Conservation (phyloP, 2,329 filamentous ascomycete species). For the Aspergillus cejpii region DNA sequence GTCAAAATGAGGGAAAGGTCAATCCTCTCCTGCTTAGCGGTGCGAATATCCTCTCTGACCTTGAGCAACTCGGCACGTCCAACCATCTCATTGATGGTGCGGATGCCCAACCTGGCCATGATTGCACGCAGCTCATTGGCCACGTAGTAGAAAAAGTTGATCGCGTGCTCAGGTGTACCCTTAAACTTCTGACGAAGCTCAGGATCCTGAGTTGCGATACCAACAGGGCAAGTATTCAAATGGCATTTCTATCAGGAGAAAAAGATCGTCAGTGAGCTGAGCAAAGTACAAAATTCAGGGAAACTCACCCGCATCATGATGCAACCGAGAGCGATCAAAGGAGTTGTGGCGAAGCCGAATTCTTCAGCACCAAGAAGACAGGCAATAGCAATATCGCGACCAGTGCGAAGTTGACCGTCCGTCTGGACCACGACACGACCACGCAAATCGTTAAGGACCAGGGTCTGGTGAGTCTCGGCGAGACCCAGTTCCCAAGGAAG, state of each 20-base stretch:
- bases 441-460: constrained; percentile 91
- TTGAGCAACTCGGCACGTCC: constrained; percentile 80
- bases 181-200: constrained; percentile 88
- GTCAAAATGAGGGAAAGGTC: constrained; percentile 89
- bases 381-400: constrained; percentile 87
- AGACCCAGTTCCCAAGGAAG: constrained; percentile 95
- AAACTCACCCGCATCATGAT: constrained; percentile 67
- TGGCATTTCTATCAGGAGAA: constrained; percentile 22
- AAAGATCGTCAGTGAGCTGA: constrained; percentile 10
- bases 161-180: constrained; percentile 89
- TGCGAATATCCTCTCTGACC: constrained; percentile 81
- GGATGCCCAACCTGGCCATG: constrained; percentile 92
- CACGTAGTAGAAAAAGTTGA: constrained; percentile 98
- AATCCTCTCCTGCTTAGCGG: constrained; percentile 84
- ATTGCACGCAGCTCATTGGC: constrained; percentile 93
- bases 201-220: constrained; percentile 94
- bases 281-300: background rate
- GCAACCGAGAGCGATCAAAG: constrained; percentile 92
- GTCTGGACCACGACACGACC: constrained; percentile 94
- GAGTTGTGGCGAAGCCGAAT: constrained; percentile 92
- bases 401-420: constrained; percentile 87
- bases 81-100: constrained; percentile 96
- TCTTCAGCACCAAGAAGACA: constrained; percentile 96
- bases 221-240: constrained; percentile 77
- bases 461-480: constrained; percentile 91